Evolutionary conservation across 2,329 filamentous ascomycete genomes (phyloP).

Genomic region (Fusarium sp.): DNA sequence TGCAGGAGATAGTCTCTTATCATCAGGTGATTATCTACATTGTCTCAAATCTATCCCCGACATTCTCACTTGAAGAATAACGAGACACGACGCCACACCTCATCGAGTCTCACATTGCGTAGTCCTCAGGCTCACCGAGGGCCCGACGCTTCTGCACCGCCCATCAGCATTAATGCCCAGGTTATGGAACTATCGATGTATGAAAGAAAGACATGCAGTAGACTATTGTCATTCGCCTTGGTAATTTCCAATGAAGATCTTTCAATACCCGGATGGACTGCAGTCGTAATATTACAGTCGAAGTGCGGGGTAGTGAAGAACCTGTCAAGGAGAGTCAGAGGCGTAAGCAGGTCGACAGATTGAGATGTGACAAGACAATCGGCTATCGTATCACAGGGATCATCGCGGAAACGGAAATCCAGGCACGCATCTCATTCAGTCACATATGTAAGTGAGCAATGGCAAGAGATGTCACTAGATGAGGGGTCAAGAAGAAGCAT

Average conservation of each 20-base stretch:
- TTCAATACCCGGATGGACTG: not conserved
- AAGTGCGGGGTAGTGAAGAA: not conserved
- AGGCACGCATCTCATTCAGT: not conserved
- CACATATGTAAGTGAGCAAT: not conserved
- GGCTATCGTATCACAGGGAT: not conserved
- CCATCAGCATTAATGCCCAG: not conserved
- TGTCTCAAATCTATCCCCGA: not conserved
- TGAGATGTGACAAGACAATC: not conserved
- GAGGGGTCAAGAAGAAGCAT: not conserved
- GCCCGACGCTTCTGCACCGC: not conserved
- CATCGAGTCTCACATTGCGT: not conserved
- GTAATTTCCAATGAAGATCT: not conserved
- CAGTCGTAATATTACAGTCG: not conserved
- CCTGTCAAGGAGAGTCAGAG: not conserved
- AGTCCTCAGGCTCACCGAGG: not conserved
- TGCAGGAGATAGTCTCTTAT: not conserved
- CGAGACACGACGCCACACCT: not conserved
- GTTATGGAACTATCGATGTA: not conserved
- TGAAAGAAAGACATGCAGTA: not conserved
- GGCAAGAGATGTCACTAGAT: not conserved
- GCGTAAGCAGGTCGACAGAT: not conserved
- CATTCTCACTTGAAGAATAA: not conserved
- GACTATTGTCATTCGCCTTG: not conserved
- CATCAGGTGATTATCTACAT: not conserved
- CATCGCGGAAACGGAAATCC: not conserved